Evolutionary conservation across 1,284 basidiomycete genomes (phyloP).

Genomic region (Wolfiporia cocos): DNA sequence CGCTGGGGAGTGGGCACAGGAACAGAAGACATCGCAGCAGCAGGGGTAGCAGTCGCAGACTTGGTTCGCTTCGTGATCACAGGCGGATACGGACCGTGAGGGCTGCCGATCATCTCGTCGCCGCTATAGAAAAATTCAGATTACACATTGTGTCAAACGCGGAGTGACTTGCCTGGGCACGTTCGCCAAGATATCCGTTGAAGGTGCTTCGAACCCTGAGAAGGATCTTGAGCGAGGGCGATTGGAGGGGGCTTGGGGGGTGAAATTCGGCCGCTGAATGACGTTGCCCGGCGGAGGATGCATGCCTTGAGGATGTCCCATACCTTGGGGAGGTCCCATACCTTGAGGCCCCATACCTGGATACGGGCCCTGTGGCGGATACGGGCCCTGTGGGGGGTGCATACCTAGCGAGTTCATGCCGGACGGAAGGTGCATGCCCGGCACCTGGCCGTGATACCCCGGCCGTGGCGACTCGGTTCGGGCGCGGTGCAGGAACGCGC

Average conservation of each 20-base stretch:
- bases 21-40: constrained; percentile 9
- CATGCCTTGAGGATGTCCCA: too few species aligned
- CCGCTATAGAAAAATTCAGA: not conserved
- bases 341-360: too few species aligned
- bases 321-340: too few species aligned
- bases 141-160: constrained; percentile 1
- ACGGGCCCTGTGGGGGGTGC: too few species aligned
- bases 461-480: not conserved
- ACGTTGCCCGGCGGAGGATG: constrained; percentile 7
- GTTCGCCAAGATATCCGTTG: constrained; percentile 26
- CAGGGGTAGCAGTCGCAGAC: constrained; percentile 19
- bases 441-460: too few species aligned
- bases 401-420: too few species aligned
- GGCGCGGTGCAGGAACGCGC: not conserved
- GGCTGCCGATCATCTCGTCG: constrained; percentile 5
- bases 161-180: constrained; percentile 37
- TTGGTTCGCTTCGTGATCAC: constrained; percentile 21
- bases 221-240: constrained; percentile 71
- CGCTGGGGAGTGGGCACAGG: constrained; percentile 16
- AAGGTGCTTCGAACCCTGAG: constrained; percentile 51
- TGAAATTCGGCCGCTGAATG: constrained; percentile 57
- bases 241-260: constrained; percentile 42
- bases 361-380: too few species aligned
- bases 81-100: constrained; percentile 1
- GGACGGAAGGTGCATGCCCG: too few species aligned